These are phyloP conservation scores for Boletus semigastroideus DNA, from an alignment of 1,284 basidiomycete species.

Conservation along the genomic window DNA sequence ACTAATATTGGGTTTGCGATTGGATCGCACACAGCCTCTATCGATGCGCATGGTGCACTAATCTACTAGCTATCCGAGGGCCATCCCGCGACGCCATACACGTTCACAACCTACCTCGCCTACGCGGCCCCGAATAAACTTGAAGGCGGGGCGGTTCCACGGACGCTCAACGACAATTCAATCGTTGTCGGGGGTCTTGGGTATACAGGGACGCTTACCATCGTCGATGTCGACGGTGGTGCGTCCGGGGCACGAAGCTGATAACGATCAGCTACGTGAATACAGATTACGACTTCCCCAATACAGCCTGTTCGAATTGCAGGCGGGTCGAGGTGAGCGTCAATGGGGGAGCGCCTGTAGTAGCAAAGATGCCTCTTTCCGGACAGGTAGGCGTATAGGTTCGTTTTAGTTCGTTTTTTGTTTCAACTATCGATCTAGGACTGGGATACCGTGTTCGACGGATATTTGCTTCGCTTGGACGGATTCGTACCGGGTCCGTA, in stretches of 20 bases:
- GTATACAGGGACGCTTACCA: slow-evolving; percentile 5
- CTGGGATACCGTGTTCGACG: slow-evolving; percentile 8
- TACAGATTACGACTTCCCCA: slow-evolving; percentile 9
- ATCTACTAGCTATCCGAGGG: slow-evolving; percentile 8
- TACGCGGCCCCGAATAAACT: slow-evolving; percentile 3
- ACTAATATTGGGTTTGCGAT: not conserved
- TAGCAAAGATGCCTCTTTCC: slow-evolving; percentile 11
- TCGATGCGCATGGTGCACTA: slow-evolving; percentile 4
- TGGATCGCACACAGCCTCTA: not conserved
- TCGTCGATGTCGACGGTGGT: slow-evolving; percentile 12
- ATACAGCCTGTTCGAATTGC: slow-evolving; percentile 13
- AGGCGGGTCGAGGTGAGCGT: slow-evolving; percentile 7
- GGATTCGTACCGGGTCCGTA: slow-evolving; percentile 8
- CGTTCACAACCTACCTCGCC: slow-evolving; percentile 7
- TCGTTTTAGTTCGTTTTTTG: not conserved
- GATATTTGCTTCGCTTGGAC: slow-evolving; percentile 7
- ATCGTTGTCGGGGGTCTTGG: slow-evolving; percentile 5
- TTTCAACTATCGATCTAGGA: not conserved
- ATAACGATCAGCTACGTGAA: slow-evolving; percentile 10
- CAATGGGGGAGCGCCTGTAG: not conserved
- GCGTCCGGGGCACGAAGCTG: slow-evolving; percentile 4
- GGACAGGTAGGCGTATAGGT: slow-evolving; percentile 9
- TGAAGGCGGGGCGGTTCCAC: not conserved
- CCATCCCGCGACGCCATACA: not conserved
- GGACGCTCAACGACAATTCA: not conserved